These are phyloP conservation scores for Aspergillus bridgeri DNA, from an alignment of 495 filamentous ascomycete species.

Conservation along the genomic window DNA sequence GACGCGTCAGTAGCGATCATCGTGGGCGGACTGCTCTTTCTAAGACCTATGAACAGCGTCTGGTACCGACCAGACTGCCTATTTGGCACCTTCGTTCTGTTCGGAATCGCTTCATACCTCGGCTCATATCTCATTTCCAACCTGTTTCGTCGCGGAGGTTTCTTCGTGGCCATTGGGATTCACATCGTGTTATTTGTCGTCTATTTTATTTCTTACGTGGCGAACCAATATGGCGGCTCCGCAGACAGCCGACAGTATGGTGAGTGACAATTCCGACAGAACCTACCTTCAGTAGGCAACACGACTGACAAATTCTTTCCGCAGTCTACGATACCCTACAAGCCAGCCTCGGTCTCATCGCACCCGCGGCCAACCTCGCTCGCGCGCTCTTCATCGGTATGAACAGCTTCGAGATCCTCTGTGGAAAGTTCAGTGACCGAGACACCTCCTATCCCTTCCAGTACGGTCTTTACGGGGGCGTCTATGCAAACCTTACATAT, in stretches of 20 bases:
- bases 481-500: neutral
- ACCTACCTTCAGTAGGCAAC: too few species aligned
- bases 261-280: neutral
- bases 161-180: neutral
- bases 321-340: neutral
- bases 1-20: neutral
- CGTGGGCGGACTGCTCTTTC: neutral
- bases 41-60: neutral
- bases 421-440: slow-evolving; percentile 6
- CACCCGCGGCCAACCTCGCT: slow-evolving; percentile 7
- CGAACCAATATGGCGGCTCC: neutral
- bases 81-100: slow-evolving; percentile 4
- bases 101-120: slow-evolving; percentile 7
- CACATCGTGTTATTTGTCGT: neutral
- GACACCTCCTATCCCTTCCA: slow-evolving; percentile 1
- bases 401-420: slow-evolving; percentile 9
- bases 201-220: neutral
- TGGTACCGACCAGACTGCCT: slow-evolving; percentile 9
- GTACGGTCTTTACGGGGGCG: neutral
- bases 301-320: neutral
- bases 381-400: slow-evolving; percentile 7
- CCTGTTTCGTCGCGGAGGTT: neutral
- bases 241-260: neutral
- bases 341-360: slow-evolving; percentile 5
- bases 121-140: slow-evolving; percentile 5